These are phyloP conservation scores for Schrenkiella parvula DNA, from an alignment of 345 rosid genomes.

Conservation along the genomic window DNA sequence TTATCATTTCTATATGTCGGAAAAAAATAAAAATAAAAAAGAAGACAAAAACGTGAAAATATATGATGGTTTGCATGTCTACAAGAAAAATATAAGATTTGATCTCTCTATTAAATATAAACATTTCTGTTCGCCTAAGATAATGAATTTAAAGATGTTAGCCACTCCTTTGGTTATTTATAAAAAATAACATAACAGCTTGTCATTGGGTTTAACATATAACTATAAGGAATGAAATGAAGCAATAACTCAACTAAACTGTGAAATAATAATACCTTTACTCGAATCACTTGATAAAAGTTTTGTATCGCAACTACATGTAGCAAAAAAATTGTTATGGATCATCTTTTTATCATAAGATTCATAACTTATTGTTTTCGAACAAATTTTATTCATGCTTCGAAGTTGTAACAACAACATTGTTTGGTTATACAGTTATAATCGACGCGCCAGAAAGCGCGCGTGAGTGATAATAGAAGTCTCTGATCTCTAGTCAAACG, in stretches of 20 bases:
- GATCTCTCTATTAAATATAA: background rate
- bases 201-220: background rate
- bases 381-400: too few relatives aligned
- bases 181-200: background rate
- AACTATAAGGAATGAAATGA: background rate
- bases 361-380: too few relatives aligned
- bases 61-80: constrained; percentile 19
- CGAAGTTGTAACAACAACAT: background rate
- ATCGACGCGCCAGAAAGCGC: constrained; percentile 1
- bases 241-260: background rate
- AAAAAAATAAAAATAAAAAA: too few relatives aligned
- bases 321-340: background rate
- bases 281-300: background rate
- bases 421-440: background rate
- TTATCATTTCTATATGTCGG: too few relatives aligned
- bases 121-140: background rate
- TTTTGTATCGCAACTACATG: background rate
- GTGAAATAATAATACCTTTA: background rate
- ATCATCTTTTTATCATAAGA: background rate
- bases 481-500: constrained; percentile 4
- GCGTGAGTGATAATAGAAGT: background rate
- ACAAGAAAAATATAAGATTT: background rate
- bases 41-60: too few relatives aligned
- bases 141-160: background rate
- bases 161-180: constrained; percentile 17